Evolutionary conservation across 164 flowering plant species (phyloP).

Genomic region (Kalanchoe fedtschenkoi): DNA sequence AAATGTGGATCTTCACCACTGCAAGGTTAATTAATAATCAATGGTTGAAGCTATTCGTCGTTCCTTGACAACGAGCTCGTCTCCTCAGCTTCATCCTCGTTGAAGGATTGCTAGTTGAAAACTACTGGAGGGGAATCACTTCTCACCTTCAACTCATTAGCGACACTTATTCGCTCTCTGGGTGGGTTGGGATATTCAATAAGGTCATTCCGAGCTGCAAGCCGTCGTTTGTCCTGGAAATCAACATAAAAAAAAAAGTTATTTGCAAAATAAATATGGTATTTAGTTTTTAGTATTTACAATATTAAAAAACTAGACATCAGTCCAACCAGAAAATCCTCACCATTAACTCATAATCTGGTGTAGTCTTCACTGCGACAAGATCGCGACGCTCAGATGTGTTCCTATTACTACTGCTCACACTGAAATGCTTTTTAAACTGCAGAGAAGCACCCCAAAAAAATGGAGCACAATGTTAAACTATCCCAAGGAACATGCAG

Average conservation of each 20-base stretch:
- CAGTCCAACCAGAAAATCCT: not conserved
- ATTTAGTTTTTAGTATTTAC: no score
- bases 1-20: no score
- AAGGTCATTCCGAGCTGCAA: no score
- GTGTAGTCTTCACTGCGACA: not conserved
- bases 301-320: not conserved
- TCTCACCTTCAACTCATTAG: not conserved
- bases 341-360: slow-evolving; percentile 1
- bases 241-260: not conserved
- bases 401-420: not conserved
- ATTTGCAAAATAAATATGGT: not conserved
- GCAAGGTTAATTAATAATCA: no score
- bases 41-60: no score
- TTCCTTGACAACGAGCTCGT: slow-evolving; percentile 40
- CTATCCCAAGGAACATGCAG: not conserved
- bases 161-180: not conserved
- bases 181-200: no score
- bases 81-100: slow-evolving; percentile 57
- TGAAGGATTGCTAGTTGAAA: slow-evolving; percentile 39
- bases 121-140: slow-evolving; percentile 26
- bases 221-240: not conserved
- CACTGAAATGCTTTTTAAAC: not conserved
- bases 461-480: not conserved
- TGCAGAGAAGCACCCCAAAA: not conserved
- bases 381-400: not conserved